These are phyloP conservation scores for Taphrina pruni DNA, from an alignment of 1,139 yeast species.

Conservation along the genomic window DNA sequence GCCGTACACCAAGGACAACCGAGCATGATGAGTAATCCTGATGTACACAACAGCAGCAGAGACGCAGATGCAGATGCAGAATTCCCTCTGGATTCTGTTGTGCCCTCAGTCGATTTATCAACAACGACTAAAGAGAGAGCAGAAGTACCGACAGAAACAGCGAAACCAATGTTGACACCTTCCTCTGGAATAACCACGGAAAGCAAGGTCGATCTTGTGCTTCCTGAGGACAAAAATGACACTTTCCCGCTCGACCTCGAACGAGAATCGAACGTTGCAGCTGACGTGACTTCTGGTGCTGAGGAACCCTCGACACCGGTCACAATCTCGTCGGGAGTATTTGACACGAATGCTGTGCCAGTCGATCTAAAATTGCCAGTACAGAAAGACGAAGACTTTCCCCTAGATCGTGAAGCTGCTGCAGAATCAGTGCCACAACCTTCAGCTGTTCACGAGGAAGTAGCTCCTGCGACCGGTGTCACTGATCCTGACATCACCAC, in stretches of 20 bases:
- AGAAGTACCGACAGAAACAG: not conserved
- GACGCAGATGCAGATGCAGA: not conserved
- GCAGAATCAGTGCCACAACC: not conserved
- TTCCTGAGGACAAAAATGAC: not conserved
- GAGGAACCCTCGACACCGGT: slow-evolving; percentile 2
- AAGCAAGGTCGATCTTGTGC: not conserved
- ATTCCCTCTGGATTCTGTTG: slow-evolving; percentile 6
- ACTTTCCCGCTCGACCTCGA: slow-evolving; percentile 21
- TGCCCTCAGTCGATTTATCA: not conserved
- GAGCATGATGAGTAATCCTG: not conserved
- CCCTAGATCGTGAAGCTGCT: slow-evolving; percentile 10
- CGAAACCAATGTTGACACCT: not conserved
- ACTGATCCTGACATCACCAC: not conserved
- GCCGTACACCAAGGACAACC: not conserved
- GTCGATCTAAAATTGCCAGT: slow-evolving; percentile 16
- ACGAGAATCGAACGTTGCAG: not conserved
- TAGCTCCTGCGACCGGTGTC: slow-evolving; percentile 4
- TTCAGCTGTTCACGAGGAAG: slow-evolving; percentile 1
- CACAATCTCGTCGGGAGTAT: slow-evolving; percentile 22
- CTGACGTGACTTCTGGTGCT: not conserved
- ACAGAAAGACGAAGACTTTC: slow-evolving; percentile 10
- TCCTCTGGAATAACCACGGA: slow-evolving; percentile 9
- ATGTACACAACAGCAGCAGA: too few relatives aligned
- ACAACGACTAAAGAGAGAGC: not conserved
- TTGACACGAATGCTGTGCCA: not conserved